phyloP scores from a whole-genome alignment of 2,329 filamentous ascomycete genomes.

The Epichloe brachyelytri region DNA sequence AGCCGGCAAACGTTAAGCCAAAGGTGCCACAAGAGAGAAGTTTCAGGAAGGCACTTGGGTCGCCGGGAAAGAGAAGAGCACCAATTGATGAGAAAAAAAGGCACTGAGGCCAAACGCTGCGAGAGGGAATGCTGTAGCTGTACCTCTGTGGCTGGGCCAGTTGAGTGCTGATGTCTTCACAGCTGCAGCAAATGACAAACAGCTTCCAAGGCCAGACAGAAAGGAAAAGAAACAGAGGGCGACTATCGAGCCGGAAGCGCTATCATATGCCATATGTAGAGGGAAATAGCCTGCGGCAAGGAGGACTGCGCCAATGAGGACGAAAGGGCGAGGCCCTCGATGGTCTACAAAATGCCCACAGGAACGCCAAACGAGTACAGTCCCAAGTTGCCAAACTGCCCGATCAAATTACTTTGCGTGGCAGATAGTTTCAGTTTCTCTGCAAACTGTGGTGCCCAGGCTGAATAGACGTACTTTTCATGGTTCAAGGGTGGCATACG shows the following conservation, averaged over 20 bases:
- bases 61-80: slow-evolving; percentile 64
- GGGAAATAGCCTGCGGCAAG: slow-evolving; percentile 77
- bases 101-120: slow-evolving; percentile 90
- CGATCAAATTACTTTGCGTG: slow-evolving; percentile 88
- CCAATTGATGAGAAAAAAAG: slow-evolving; percentile 87
- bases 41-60: slow-evolving; percentile 70
- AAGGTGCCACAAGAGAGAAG: slow-evolving; percentile 72
- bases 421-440: slow-evolving; percentile 74
- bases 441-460: slow-evolving; percentile 94
- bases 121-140: slow-evolving; percentile 84
- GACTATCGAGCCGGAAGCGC: slow-evolving; percentile 44
- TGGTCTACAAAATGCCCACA: slow-evolving; percentile 76
- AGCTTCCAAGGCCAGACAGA: slow-evolving; percentile 77
- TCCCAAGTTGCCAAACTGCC: slow-evolving; percentile 72
- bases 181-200: slow-evolving; percentile 76
- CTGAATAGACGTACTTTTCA: slow-evolving; percentile 85
- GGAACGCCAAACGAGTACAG: slow-evolving; percentile 91
- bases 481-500: slow-evolving; percentile 4
- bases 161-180: slow-evolving; percentile 83
- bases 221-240: slow-evolving; percentile 72
- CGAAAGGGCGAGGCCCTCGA: slow-evolving; percentile 66
- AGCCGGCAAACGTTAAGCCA: slow-evolving; percentile 58
- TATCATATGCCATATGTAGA: slow-evolving; percentile 65
- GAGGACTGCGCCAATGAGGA: slow-evolving; percentile 59
- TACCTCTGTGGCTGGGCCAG: slow-evolving; percentile 82